These are phyloP conservation scores for Ceriops zippeliana DNA, from an alignment of 345 rosid species.

Conservation along the genomic window DNA sequence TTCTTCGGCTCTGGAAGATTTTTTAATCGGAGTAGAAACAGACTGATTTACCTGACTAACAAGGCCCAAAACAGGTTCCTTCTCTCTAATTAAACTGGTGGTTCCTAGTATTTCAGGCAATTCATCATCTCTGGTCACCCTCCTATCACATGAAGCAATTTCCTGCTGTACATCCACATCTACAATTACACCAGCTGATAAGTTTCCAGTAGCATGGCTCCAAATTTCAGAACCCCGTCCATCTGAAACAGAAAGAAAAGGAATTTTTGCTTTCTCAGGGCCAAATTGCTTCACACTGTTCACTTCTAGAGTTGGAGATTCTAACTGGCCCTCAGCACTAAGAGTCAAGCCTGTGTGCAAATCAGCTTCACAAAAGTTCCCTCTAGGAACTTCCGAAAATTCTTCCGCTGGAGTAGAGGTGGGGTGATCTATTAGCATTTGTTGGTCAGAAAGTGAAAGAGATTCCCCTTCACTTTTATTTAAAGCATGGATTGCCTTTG, in stretches of 20 bases:
- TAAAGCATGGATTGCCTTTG: conserved; percentile 8
- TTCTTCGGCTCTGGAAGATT: conserved; percentile 27
- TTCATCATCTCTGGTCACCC: conserved; percentile 26
- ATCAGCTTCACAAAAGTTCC: conserved; percentile 24
- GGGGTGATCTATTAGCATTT: conserved; percentile 25
- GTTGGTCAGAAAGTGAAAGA: conserved; percentile 22
- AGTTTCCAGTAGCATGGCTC: no score
- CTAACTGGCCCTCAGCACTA: conserved; percentile 2
- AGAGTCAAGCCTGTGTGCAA: conserved; percentile 13
- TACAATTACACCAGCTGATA: background rate
- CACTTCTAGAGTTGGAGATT: conserved; percentile 3
- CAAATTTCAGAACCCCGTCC: no score
- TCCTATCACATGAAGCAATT: conserved; percentile 14
- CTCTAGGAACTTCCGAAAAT: conserved; percentile 14
- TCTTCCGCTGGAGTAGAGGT: conserved; percentile 17
- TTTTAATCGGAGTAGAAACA: conserved; percentile 16
- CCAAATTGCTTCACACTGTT: conserved; percentile 15
- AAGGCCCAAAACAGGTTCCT: conserved; percentile 24
- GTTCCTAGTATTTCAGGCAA: conserved; percentile 16
- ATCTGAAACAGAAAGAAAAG: no score
- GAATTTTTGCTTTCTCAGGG: background rate
- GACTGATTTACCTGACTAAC: conserved; percentile 7
- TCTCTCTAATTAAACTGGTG: conserved; percentile 21
- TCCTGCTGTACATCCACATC: background rate
- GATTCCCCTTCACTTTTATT: conserved; percentile 20